These are phyloP conservation scores for Phylloporus sp. DNA, from an alignment of 1,284 basidiomycete genomes.

Conservation along the genomic window DNA sequence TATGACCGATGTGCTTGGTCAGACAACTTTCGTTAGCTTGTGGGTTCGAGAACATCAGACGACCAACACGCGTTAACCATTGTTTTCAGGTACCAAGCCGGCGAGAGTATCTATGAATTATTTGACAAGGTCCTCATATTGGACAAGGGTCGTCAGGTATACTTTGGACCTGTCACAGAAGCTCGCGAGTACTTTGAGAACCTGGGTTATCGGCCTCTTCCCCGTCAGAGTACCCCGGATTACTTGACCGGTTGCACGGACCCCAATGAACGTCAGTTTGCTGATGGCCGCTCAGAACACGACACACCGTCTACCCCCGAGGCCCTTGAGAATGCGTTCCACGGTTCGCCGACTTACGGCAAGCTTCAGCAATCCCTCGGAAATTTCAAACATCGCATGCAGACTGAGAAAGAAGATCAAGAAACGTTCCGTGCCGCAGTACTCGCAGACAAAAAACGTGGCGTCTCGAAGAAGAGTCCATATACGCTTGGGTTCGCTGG, in stretches of 20 bases:
- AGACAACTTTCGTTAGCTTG: conserved; percentile 80
- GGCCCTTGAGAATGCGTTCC: conserved; percentile 72
- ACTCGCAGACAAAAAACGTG: conserved; percentile 78
- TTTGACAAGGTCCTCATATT: conserved; percentile 85
- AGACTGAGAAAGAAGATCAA: conserved; percentile 67
- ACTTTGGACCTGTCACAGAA: conserved; percentile 72
- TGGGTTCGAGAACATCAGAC: conserved; percentile 42
- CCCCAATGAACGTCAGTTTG: conserved; percentile 85
- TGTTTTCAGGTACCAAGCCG: conserved; percentile 74
- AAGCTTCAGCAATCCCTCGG: conserved; percentile 55
- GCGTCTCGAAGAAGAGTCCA: conserved; percentile 83
- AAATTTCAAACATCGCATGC: conserved; percentile 70
- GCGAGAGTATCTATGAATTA: conserved; percentile 75
- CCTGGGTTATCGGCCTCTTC: conserved; percentile 75
- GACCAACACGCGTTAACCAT: conserved; percentile 20
- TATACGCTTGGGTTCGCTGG: conserved; percentile 84
- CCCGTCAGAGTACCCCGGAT: conserved; percentile 78
- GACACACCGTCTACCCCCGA: conserved; percentile 79
- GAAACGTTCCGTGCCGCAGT: conserved; percentile 81
- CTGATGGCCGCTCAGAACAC: conserved; percentile 62
- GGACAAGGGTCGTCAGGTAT: conserved; percentile 84
- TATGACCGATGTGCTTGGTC: conserved; percentile 77
- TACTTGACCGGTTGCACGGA: conserved; percentile 86
- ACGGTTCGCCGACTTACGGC: conserved; percentile 53
- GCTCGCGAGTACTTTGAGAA: conserved; percentile 81